Evolutionary conservation across 2,329 filamentous ascomycete species (phyloP), one percentile per base, ranked within the genome.

Genomic region (Penicillium corylophilum): DNA sequence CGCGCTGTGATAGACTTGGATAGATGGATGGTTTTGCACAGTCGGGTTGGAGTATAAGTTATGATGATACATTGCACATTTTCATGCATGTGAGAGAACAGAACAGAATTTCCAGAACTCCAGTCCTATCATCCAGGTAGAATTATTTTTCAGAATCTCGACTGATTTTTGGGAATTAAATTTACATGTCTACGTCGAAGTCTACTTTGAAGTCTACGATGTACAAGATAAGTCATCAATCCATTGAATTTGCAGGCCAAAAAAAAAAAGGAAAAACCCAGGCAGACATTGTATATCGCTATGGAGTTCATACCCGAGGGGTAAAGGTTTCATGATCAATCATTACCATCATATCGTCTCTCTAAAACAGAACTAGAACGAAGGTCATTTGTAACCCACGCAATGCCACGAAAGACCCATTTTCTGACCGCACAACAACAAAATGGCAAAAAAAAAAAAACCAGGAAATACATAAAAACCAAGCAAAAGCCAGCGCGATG

Each of bases 341-440:
- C 60, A 63, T 63, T 61, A 63, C 58, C 60, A 57, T 62, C 53
- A 62, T 63, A 58, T 63, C 60, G 51, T 63, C 60, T 62, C 60
- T 62, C 58, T 62, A 62, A 56, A 55, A 56, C 50, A 61, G 43
- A 54, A 50, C 45, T 47, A 60, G 26, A 50, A 44, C 15, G n/a
- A 18, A 41, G 35, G 24, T 20, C 29, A n/a, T 13, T 28, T 28
- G 26, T 3, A 15, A 44, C 31, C 33, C 41, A 24, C 22, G 29
- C 15, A 24, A 50, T 31, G 31, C 22, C 38, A 42, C 24, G 45
- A 46, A 57, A 49, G 47, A 47, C 42, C 56, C 49, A 28, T 52
- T 60, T 60, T 59, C 46, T 47, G 42, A 51, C 48, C 48, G 39
- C 31, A 42, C 20, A 46, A 41, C 46, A 41, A 46, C 43, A 51